Evolutionary conservation across 2,329 filamentous ascomycete genomes (phyloP).

Genomic region (Mycosphaerelloides madeirae): DNA sequence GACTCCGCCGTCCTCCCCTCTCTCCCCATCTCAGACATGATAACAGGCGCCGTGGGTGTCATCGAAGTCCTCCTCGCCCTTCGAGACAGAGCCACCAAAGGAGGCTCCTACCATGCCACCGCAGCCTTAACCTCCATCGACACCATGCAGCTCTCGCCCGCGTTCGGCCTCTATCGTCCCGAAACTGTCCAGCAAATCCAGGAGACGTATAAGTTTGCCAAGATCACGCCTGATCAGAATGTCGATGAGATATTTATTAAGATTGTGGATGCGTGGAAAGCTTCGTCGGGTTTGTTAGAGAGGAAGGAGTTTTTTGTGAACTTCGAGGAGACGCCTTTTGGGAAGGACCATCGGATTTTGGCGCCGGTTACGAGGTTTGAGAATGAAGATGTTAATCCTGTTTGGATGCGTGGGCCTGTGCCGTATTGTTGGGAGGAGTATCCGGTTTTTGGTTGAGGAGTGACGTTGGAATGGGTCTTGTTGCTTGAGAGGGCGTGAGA

Average conservation of each 20-base stretch:
- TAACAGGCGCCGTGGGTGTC: conserved; percentile 10
- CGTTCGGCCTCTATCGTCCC: conserved; percentile 30
- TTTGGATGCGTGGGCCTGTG: background rate
- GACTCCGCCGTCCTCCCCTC: conserved; percentile 10
- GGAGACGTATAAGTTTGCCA: conserved; percentile 20
- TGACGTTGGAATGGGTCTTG: too few species aligned
- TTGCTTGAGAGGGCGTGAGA: too few species aligned
- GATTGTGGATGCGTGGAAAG: conserved; percentile 24
- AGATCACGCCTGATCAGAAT: conserved; percentile 21
- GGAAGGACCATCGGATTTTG: conserved; percentile 19
- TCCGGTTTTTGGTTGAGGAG: too few species aligned
- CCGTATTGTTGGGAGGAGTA: background rate
- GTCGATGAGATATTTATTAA: conserved; percentile 24
- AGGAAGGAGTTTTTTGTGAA: conserved; percentile 11
- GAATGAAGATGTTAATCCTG: conserved; percentile 3
- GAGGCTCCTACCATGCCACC: conserved; percentile 28
- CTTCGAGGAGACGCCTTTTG: conserved; percentile 17
- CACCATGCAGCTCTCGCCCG: conserved; percentile 25
- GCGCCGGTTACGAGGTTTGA: conserved; percentile 19
- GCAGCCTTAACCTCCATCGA: conserved; percentile 27
- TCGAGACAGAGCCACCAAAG: conserved; percentile 28
- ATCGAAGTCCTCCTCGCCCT: conserved; percentile 21
- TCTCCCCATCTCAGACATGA: background rate
- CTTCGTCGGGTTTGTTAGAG: conserved; percentile 11
- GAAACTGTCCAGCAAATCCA: conserved; percentile 20